Conservation (phyloP, 805 yeast species). For the Debaryomyces hansenii region DNA sequence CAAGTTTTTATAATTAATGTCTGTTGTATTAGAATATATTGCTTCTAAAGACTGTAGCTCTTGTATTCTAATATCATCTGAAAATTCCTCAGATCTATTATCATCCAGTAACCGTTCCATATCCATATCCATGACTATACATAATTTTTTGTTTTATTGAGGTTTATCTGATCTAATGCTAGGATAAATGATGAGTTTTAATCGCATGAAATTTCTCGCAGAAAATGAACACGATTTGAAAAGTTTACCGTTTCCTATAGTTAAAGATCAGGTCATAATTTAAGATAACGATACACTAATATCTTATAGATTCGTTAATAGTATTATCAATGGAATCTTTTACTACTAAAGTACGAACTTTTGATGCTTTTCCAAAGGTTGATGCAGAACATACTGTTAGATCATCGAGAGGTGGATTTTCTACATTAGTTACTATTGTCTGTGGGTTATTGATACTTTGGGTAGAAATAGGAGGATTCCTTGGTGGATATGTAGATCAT, state of each 20-base stretch:
- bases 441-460: slow-evolving; percentile 69
- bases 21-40: slow-evolving; percentile 40
- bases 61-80: slow-evolving; percentile 26
- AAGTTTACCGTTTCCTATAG: too few species aligned
- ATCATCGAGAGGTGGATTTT: slow-evolving; percentile 74
- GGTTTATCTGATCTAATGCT: not conserved
- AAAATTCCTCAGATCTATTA: slow-evolving; percentile 8
- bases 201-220: not conserved
- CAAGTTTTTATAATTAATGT: slow-evolving; percentile 7
- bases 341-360: slow-evolving; percentile 40
- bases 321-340: slow-evolving; percentile 31
- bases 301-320: too few species aligned
- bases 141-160: not conserved
- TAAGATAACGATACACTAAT: too few species aligned
- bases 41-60: slow-evolving; percentile 42
- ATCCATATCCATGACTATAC: not conserved
- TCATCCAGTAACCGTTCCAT: not conserved
- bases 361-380: slow-evolving; percentile 49
- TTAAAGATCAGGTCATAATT: too few species aligned
- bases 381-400: slow-evolving; percentile 61
- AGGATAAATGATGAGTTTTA: not conserved
- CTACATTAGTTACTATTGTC: slow-evolving; percentile 64
- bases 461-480: slow-evolving; percentile 80
- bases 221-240: too few species aligned
- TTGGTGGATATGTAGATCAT: slow-evolving; percentile 80